Conservation (phyloP, 2,329 filamentous ascomycete species). For the Thielaviopsis euricoi region DNA sequence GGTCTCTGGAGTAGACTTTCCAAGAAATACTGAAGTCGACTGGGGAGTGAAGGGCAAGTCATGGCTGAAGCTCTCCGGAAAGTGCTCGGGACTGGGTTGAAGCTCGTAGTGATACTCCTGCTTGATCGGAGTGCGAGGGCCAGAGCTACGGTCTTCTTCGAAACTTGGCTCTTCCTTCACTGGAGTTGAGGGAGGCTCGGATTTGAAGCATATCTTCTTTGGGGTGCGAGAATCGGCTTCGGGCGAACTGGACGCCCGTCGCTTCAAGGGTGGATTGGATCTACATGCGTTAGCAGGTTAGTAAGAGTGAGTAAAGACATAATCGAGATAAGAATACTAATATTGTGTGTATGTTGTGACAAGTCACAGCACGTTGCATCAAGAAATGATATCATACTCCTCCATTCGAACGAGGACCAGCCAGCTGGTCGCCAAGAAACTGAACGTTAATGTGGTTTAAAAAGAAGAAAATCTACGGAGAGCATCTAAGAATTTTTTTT, state of each 20-base stretch:
- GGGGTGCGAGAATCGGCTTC: neutral
- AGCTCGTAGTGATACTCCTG: neutral
- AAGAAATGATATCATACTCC: neutral
- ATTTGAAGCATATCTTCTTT: neutral
- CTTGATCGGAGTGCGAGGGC: neutral
- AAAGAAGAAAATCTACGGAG: neutral
- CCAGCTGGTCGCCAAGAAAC: neutral
- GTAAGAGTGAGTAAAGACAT: too few relatives aligned
- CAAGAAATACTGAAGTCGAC: too few relatives aligned
- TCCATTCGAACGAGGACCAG: neutral
- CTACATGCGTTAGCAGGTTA: neutral
- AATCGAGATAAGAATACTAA: neutral
- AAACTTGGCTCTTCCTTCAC: neutral
- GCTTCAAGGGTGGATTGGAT: neutral
- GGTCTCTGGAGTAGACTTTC: too few relatives aligned
- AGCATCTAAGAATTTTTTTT: neutral
- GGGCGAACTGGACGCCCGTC: neutral
- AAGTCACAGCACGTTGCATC: neutral
- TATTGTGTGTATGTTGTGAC: neutral
- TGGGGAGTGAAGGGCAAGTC: too few relatives aligned
- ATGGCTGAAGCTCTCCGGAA: neutral
- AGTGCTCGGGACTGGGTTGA: neutral
- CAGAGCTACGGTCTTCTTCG: neutral
- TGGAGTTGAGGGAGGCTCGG: neutral
- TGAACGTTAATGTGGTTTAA: neutral